Conservation (phyloP, 108 stramenopile species). For the Cylindrotheca fusiformis region DNA sequence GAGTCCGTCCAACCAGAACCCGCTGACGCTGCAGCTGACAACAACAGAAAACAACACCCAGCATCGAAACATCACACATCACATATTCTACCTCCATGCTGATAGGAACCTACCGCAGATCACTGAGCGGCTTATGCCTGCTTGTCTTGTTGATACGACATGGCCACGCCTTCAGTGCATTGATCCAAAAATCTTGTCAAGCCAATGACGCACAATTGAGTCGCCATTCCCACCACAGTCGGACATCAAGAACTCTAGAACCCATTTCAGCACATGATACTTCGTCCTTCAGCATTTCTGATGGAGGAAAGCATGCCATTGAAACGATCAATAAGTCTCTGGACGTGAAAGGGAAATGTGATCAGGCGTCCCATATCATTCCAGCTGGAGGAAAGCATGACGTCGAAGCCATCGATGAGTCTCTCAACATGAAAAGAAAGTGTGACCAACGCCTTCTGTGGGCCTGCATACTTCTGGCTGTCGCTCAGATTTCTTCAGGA, state of each 20-base stretch:
- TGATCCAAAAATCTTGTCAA: too few relatives aligned
- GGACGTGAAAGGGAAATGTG: too few relatives aligned
- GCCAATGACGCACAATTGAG: too few relatives aligned
- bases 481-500: background rate
- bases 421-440: background rate
- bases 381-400: background rate
- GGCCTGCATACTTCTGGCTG: background rate
- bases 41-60: background rate
- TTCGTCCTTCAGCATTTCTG: background rate
- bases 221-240: too few relatives aligned
- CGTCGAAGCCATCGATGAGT: background rate
- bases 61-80: background rate
- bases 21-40: too few relatives aligned
- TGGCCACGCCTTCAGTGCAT: too few relatives aligned
- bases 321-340: background rate
- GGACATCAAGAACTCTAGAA: constrained; percentile 9
- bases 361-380: too few relatives aligned
- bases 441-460: background rate
- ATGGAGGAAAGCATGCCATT: background rate
- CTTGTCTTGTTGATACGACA: too few relatives aligned
- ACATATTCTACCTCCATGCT: too few relatives aligned
- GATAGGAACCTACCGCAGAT: background rate
- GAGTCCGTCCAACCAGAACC: too few relatives aligned
- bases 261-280: background rate
- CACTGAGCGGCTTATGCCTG: too few relatives aligned